Evolutionary conservation across 208 protist species (phyloP), one percentile per base, ranked within the genome.

Genomic region (Leishmania lainsoni): DNA sequence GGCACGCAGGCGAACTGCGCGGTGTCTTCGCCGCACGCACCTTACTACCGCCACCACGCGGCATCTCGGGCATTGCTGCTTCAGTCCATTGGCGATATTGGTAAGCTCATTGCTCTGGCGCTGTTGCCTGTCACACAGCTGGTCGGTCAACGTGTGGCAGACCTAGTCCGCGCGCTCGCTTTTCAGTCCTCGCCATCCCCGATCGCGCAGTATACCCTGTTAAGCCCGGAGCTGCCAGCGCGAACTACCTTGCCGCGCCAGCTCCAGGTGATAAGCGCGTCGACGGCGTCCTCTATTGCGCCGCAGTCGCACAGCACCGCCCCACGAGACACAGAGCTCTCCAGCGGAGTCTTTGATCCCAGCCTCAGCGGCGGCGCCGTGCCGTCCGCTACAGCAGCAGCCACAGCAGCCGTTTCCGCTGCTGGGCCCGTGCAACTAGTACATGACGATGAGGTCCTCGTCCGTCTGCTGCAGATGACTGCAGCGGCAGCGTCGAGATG

Each of bases 1-100:
- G 66, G 66, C 20, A 32, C 71, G 20, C 71, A 61, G 22, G 51
- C n/a, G 12, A 49, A 20, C 42, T 17, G 8, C 39, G 22, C 68
- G 65, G 32, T 16, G 61, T 51, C 32, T 35, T n/a, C 58, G 48
- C 42, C 66, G 49, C 72, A 81, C 20, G 56, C 71, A 22, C 65
- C 76, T 48, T 74, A 80, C 66, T 82, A 86, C 65, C 78, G 89
- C 22, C 76, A 89, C 26, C 80, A 84, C 63, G 68, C 73, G 69
- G 78, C 80, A 8, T 80, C 81, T 32, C 86, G 90, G 0, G 5
- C 45, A 17, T 69, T 96, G 35, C 80, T 96, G 35, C 79, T 93
- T 29, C 91, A 90, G 80, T 92, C 82, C 35, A 83, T 96, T 54
- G 84, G 83, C n/a, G 89, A 96, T 72, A 56, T 96, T 14, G 87